Evolutionary conservation across 1,284 basidiomycete genomes (phyloP).

Genomic region (Lentinus polychrous): DNA sequence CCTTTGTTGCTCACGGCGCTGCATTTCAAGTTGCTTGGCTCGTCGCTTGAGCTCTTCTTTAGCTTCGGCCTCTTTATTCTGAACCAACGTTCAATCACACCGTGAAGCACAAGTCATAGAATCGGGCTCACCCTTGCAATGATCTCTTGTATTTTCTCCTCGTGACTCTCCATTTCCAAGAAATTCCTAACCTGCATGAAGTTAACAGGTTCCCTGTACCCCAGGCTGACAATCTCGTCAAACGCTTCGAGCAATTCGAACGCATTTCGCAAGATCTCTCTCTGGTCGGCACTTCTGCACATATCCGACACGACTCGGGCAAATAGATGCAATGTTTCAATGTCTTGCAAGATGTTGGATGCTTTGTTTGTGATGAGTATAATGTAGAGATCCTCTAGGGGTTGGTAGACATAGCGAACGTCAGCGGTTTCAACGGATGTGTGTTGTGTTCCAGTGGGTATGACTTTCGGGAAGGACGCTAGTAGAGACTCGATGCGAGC

Average conservation of each 20-base stretch:
- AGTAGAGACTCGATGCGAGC: constrained; percentile 93
- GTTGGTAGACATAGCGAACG: constrained; percentile 97
- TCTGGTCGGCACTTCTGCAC: constrained; percentile 82
- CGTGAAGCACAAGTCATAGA: background rate
- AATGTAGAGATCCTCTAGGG: constrained; percentile 96
- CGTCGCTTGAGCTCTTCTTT: constrained; percentile 99
- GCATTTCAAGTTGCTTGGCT: constrained; percentile 98
- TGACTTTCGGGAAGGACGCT: constrained; percentile 96
- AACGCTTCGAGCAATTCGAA: constrained; percentile 96
- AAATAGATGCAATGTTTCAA: constrained; percentile 92
- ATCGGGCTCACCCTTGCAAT: constrained; percentile 72
- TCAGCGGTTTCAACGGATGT: constrained; percentile 91
- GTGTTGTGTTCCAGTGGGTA: constrained; percentile 95
- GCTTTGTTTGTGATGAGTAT: constrained; percentile 97
- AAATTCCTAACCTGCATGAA: constrained; percentile 88
- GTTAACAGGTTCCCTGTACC: constrained; percentile 92
- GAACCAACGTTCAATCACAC: constrained; percentile 6
- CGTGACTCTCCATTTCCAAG: constrained; percentile 98
- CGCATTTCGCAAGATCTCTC: constrained; percentile 86
- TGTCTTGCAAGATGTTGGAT: constrained; percentile 97
- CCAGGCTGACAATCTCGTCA: constrained; percentile 93
- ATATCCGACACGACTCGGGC: constrained; percentile 92
- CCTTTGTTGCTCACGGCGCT: constrained; percentile 87
- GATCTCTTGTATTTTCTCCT: constrained; percentile 99
- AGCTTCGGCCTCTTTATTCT: constrained; percentile 99